phyloP scores from a whole-genome alignment of 768 basidiomycete genomes.

The Cantharellus cinnabarinus region DNA sequence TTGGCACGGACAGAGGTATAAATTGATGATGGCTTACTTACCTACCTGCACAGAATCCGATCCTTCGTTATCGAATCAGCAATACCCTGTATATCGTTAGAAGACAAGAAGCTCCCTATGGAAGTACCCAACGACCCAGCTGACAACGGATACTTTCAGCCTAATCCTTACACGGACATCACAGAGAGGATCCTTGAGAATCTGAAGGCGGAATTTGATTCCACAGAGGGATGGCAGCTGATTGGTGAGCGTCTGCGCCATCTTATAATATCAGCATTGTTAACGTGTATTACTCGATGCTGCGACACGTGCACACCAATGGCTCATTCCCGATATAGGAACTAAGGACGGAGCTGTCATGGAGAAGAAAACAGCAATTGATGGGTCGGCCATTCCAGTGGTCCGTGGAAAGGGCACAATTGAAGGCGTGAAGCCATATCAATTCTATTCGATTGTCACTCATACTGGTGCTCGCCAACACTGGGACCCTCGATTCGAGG shows the following conservation, averaged over 20 bases:
- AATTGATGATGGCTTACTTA: too few relatives aligned
- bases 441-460: conserved; percentile 8
- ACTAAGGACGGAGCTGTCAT: conserved; percentile 6
- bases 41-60: too few relatives aligned
- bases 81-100: too few relatives aligned
- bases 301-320: neutral
- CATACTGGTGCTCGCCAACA: conserved; percentile 4
- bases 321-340: neutral
- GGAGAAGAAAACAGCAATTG: conserved; percentile 8
- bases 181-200: conserved; percentile 4
- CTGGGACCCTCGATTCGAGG: conserved; percentile 2
- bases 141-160: neutral
- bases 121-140: neutral
- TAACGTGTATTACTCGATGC: neutral
- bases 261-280: too few relatives aligned
- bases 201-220: conserved; percentile 6
- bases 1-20: too few relatives aligned
- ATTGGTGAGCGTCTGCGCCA: neutral
- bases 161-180: conserved; percentile 5
- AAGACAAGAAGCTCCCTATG: neutral
- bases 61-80: too few relatives aligned
- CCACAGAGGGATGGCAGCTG: conserved; percentile 8
- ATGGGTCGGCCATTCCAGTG: conserved; percentile 7
- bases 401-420: conserved; percentile 7
- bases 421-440: conserved; percentile 4